These are phyloP conservation scores for Candida silvatica DNA, from an alignment of 805 yeast species.

Conservation along the genomic window DNA sequence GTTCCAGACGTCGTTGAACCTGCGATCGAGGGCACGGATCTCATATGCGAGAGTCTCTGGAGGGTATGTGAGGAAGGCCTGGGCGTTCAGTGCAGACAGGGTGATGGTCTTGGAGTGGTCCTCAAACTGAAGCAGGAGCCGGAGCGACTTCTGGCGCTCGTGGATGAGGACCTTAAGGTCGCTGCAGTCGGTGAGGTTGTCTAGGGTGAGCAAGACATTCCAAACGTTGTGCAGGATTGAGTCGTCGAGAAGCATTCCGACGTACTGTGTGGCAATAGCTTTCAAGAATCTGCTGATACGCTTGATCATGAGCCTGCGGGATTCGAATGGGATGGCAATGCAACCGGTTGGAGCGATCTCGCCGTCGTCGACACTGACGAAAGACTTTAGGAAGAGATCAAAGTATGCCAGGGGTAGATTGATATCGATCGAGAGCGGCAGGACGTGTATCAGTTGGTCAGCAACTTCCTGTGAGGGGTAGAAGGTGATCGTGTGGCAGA, in stretches of 20 bases:
- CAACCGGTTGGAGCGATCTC: neutral
- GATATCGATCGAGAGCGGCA: constrained; percentile 48
- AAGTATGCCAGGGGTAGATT: constrained; percentile 34
- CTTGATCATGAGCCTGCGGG: neutral
- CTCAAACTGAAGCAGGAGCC: constrained; percentile 26
- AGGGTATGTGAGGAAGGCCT: constrained; percentile 47
- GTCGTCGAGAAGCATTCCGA: constrained; percentile 63
- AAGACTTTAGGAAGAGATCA: constrained; percentile 20
- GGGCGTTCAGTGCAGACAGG: constrained; percentile 13
- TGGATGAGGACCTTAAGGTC: constrained; percentile 45
- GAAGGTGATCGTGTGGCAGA: constrained; percentile 68
- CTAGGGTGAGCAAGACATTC: constrained; percentile 40
- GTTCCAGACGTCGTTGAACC: constrained; percentile 64
- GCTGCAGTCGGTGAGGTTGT: constrained; percentile 42
- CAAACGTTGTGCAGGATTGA: constrained; percentile 50
- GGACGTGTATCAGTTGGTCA: constrained; percentile 35
- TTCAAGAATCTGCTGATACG: neutral
- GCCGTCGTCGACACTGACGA: neutral
- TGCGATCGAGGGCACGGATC: constrained; percentile 58
- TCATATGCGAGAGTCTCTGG: constrained; percentile 49
- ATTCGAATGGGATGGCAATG: constrained; percentile 3
- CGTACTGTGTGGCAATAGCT: constrained; percentile 47
- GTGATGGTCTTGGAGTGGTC: constrained; percentile 7
- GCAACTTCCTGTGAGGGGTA: constrained; percentile 30
- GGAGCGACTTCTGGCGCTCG: constrained; percentile 38